Conservation (phyloP, 75 land plant species). For the Ceratopteris richardii region DNA sequence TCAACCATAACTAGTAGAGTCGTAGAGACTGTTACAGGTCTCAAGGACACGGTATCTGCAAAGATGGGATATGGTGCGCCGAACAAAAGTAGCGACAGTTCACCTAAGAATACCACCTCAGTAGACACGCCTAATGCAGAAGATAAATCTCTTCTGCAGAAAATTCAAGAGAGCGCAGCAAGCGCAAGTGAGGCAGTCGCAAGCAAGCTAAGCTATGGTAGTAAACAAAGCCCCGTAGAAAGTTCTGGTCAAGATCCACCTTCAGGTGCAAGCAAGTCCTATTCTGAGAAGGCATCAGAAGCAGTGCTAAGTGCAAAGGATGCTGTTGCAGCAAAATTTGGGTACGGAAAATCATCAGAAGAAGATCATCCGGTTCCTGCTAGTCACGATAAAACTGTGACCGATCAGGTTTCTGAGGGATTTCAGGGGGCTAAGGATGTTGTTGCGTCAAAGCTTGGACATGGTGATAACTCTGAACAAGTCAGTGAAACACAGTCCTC, state of each 20-base stretch:
- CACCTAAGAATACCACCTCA: too few relatives aligned
- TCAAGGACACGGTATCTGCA: constrained; percentile 6
- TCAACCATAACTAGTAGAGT: constrained; percentile 4
- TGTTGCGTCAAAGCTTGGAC: background rate
- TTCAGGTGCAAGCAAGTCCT: background rate
- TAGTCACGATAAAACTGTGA: background rate
- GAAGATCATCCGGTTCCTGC: background rate
- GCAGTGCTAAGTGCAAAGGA: constrained; percentile 3
- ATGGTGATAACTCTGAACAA: too few relatives aligned
- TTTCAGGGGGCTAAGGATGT: background rate
- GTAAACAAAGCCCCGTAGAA: background rate
- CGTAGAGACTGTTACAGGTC: background rate
- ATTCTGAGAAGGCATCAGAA: background rate
- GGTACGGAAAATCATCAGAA: background rate
- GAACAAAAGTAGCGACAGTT: background rate
- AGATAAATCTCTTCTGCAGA: background rate
- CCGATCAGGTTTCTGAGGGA: too few relatives aligned
- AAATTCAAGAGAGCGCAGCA: background rate
- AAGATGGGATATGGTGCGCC: constrained; percentile 8
- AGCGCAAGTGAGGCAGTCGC: background rate
- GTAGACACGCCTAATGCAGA: background rate
- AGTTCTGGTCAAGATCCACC: background rate
- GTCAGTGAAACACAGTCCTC: too few relatives aligned
- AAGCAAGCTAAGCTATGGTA: constrained; percentile 8
- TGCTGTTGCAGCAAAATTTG: constrained; percentile 8